Conservation (phyloP, 352 stramenopile species). For the Phytopythium vexans region DNA sequence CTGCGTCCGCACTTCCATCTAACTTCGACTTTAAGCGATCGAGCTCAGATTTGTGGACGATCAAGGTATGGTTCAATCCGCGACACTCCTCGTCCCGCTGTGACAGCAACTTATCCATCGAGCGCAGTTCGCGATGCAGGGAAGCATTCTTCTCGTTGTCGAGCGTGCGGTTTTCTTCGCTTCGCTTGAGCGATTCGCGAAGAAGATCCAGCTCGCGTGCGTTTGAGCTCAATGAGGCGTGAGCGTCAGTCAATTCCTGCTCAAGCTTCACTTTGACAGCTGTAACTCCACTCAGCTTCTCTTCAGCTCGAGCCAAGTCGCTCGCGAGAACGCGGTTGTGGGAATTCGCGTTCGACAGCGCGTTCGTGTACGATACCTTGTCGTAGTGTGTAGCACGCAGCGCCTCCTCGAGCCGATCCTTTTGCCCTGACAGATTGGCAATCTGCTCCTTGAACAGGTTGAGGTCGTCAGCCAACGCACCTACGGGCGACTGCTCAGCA, state of each 20-base stretch:
- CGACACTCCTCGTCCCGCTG: slow-evolving; percentile 73
- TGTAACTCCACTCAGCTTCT: slow-evolving; percentile 44
- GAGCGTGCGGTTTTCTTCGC: slow-evolving; percentile 43
- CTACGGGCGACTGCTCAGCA: slow-evolving; percentile 3
- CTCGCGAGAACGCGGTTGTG: slow-evolving; percentile 66
- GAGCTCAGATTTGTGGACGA: slow-evolving; percentile 52
- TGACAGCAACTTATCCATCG: slow-evolving; percentile 67
- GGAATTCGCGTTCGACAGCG: slow-evolving; percentile 70
- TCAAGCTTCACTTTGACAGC: slow-evolving; percentile 38
- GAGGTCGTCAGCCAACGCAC: slow-evolving; percentile 2
- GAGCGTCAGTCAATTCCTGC: slow-evolving; percentile 35
- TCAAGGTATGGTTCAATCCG: slow-evolving; percentile 47
- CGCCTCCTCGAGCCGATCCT: slow-evolving; percentile 67
- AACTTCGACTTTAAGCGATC: slow-evolving; percentile 44
- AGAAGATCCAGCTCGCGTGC: slow-evolving; percentile 57
- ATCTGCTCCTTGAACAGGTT: slow-evolving; percentile 53
- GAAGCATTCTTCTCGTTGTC: slow-evolving; percentile 73
- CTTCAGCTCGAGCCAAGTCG: slow-evolving; percentile 53
- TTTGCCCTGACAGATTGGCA: slow-evolving; percentile 43
- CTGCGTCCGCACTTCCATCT: slow-evolving; percentile 9
- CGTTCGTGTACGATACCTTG: slow-evolving; percentile 82
- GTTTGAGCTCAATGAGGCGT: slow-evolving; percentile 33
- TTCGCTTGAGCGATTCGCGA: slow-evolving; percentile 51
- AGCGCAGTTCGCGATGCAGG: slow-evolving; percentile 58
- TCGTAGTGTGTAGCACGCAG: slow-evolving; percentile 77